Evolutionary conservation across 257 asterid species (phyloP).

Genomic region (Solanum stenotomum): DNA sequence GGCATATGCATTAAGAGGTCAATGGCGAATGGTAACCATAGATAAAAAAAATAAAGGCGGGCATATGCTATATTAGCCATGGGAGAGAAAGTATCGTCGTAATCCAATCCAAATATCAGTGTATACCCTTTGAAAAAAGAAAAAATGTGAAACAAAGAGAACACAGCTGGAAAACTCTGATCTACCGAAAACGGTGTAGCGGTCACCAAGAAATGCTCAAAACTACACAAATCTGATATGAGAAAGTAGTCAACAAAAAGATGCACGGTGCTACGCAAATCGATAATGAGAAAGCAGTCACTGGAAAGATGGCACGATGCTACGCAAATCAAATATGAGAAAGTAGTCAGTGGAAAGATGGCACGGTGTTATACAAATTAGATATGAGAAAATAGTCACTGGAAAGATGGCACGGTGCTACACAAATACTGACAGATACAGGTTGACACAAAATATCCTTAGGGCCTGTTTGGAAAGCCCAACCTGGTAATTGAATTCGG

Average conservation of each 20-base stretch:
- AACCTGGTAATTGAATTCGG: no score
- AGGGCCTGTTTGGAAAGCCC: no score
- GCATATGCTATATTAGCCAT: not conserved
- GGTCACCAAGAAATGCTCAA: not conserved
- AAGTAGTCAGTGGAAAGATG: not conserved
- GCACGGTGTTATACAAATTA: not conserved
- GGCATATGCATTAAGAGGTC: not conserved
- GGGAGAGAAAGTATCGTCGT: not conserved
- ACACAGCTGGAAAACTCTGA: not conserved
- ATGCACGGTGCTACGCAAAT: not conserved
- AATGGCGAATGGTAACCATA: not conserved
- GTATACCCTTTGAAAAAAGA: not conserved
- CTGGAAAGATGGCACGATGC: not conserved
- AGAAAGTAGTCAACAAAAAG: not conserved
- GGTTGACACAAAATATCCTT: not conserved
- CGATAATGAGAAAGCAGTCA: not conserved
- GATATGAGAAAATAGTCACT: not conserved
- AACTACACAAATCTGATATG: not conserved
- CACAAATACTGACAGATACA: not conserved
- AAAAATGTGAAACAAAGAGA: not conserved
- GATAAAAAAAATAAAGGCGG: not conserved
- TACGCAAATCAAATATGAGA: not conserved
- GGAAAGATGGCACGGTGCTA: not conserved
- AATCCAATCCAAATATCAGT: not conserved
- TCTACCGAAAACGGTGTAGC: not conserved